Base-by-base conservation (phyloP, 352 stramenopile genomes). In the Globisporangium mamillatum region DNA sequence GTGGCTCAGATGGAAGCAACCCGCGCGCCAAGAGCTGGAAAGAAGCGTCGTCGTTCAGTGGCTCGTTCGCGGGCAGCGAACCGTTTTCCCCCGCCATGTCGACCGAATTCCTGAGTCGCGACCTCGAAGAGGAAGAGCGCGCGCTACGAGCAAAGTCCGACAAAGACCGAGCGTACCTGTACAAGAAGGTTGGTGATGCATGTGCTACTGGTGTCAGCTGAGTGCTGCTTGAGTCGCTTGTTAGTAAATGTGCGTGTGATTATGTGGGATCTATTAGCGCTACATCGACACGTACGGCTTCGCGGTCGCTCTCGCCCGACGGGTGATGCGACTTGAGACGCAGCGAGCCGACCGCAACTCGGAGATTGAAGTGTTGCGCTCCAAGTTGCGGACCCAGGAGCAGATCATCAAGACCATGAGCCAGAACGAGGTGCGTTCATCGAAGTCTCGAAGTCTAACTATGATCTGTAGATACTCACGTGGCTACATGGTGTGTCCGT, bases 271-370 rank as follows among this genome's bases (percentile, higher is more conserved):
- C 25, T 10, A 46, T 16, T 56, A 93, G 83, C 77, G 79, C 22
- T 93, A 92, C 62, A 83, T 81, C 18, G 86, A 93, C 34, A 86
- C 76, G 54, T 92, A 91, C 41, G 82, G 83, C 53, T 73, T 90
- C 32, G 79, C 77, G 0, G 83, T 88, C 12, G 64, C 75, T 6
- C 62, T 91, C 7, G 69, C 83, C 22, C 77, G 77, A 6, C 82
- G 80, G 38, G 68, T 90, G 22, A 74, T 75, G 29, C 56, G 73
- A 14, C 68, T 93, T 24, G 79, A 92, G 60, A 73, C 76, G 5
- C 60, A 73, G 60, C 75, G 70, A 7, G 36, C 69, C 0, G 72
- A 79, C 29, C 79, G 80, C 22, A 75, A 77, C 53, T 68, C 75
- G 34, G 79, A 88, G 64, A 67, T 90, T 20, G 69, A 84, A 18